Base-by-base conservation (phyloP, 768 basidiomycete species). In the Dioszegia hungarica region DNA sequence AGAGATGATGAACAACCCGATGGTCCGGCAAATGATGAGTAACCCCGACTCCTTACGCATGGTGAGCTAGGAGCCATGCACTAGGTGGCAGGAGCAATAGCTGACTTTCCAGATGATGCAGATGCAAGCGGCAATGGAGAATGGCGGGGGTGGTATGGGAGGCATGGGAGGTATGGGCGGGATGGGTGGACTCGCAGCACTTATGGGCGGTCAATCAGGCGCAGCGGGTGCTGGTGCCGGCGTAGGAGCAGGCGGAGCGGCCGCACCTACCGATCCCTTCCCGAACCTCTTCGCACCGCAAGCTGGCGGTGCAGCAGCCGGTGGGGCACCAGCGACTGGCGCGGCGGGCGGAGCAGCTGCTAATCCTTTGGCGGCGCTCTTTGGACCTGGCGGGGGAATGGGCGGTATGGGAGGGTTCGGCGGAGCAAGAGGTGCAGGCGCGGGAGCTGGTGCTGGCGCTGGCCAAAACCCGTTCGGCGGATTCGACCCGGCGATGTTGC, bases 21-120 rank as follows among this genome's bases (percentile, higher is more conserved):
- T 79, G 31, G 85, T 88, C 82, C 86, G 86, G 84, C 79, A 85
- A 46, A 79, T 89, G 78, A 74, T 89, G 28, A 66, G 64, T 8
- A 68, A 74, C 46, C 73, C 73, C 1, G 70, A 70, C 27, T 61
- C 67, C 24, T 45, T 72, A 11, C 43, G 70, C 48, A 62, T 62
- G 58, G 70, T 69, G 40, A 56, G 67, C 37, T 27, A 31, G 29
- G 24, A 6, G 20, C 19, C 39, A 34, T n/a, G 25, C 44, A 55
- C 36, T 22, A 17, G 33, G 29, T 8, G 29, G 24, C 20, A 11
- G 24, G 51, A 31, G 17, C 24, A 20, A 34, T 5, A 55, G 57
- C 56, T 61, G 54, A 67, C 28, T 11, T 6, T 14, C 36, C 44
- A 72, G 68, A 70, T 74, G 66, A 70, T 74, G 70, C 66, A 68